These are phyloP conservation scores for Metarhizium album DNA, from an alignment of 2,329 filamentous ascomycete genomes.

Conservation along the genomic window DNA sequence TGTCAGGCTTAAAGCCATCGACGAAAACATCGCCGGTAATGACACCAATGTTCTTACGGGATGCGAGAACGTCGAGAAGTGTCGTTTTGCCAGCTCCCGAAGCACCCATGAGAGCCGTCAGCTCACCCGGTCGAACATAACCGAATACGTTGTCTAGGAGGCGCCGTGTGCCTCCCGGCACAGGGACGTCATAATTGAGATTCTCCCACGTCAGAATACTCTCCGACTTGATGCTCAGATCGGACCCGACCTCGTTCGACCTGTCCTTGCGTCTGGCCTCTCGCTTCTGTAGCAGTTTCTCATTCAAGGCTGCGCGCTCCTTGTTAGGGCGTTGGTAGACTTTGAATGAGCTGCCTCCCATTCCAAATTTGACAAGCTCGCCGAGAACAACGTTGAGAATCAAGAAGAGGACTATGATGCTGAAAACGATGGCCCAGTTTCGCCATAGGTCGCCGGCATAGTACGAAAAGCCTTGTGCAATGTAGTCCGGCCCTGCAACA, in stretches of 20 bases:
- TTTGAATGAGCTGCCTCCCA: slow-evolving; percentile 70
- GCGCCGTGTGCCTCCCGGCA: slow-evolving; percentile 43
- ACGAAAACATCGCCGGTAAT: slow-evolving; percentile 47
- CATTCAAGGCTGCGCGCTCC: slow-evolving; percentile 56
- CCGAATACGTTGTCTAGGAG: slow-evolving; percentile 49
- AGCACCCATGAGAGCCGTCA: slow-evolving; percentile 73
- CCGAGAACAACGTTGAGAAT: slow-evolving; percentile 65
- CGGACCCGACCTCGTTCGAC: slow-evolving; percentile 31
- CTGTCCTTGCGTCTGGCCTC: slow-evolving; percentile 40
- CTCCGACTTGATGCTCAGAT: slow-evolving; percentile 47
- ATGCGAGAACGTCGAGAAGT: slow-evolving; percentile 62
- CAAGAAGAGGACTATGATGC: slow-evolving; percentile 66
- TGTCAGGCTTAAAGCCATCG: slow-evolving; percentile 44
- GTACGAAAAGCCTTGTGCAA: slow-evolving; percentile 59
- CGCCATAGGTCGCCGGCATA: slow-evolving; percentile 60
- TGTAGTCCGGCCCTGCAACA: slow-evolving; percentile 59
- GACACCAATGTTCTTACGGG: slow-evolving; percentile 51
- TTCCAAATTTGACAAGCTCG: slow-evolving; percentile 67
- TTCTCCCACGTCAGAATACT: slow-evolving; percentile 78
- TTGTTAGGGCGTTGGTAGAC: slow-evolving; percentile 62
- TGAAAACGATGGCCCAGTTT: slow-evolving; percentile 72
- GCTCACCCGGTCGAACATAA: slow-evolving; percentile 64
- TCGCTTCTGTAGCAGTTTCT: slow-evolving; percentile 47
- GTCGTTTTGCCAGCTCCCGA: slow-evolving; percentile 86
- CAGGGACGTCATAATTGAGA: slow-evolving; percentile 65